Evolutionary conservation across 148 eudicot genomes (phyloP), one percentile per base, ranked within the genome.

Genomic region (Salicornia ramosissima): DNA sequence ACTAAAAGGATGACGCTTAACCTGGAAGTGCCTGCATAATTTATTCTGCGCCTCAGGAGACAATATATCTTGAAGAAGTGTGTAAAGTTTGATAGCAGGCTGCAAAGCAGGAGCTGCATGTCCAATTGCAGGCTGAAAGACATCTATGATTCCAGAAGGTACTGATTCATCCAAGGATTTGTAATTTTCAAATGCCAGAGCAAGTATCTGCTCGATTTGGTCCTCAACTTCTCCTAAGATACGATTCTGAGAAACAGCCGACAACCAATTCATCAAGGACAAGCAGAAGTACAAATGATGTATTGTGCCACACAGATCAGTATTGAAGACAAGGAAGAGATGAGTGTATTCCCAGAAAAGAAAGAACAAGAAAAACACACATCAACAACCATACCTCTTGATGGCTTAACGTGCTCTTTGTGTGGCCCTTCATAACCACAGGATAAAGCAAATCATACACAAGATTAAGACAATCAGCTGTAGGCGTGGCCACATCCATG

Each of bases 401-500:
- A 81, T 89, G 99, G 79, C 97, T 90, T 75, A 93, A 69, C 6
- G 85, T 79, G 68, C 81, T 85, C 80, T 83, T 88, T 30, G 73
- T 77, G 67, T 78, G 79, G 70, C 91, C 87, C 78, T 85, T 90
- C 88, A 86, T 86, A 25, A 82, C 67, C 46, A 93, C 97, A 22
- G 98, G 98, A 71, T 81, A 81, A 65, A 93, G 71, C 57, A 90
- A 71, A 67, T 93, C 96, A 77, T 84, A 73, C 47, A 93, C 91
- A 61, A 90, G 86, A 21, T 75, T 78, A 47, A 93, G 95, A 75
- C 96, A 90, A 68, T 93, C 98, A 51, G 98, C 92, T 14, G 98
- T 93, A n/a, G 98, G 97, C 1, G 98, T 90, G 9, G 96, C 92
- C 72, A 90, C 98, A 71, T 93, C 97, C 98, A 93, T 88, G 71